A percentile compares a stretch with the other conserved stretches of the same genome.
Evolutionary conservation across 176 grass and related monocot genomes (phyloP).

Genomic region (Tillandsia leiboldiana): DNA sequence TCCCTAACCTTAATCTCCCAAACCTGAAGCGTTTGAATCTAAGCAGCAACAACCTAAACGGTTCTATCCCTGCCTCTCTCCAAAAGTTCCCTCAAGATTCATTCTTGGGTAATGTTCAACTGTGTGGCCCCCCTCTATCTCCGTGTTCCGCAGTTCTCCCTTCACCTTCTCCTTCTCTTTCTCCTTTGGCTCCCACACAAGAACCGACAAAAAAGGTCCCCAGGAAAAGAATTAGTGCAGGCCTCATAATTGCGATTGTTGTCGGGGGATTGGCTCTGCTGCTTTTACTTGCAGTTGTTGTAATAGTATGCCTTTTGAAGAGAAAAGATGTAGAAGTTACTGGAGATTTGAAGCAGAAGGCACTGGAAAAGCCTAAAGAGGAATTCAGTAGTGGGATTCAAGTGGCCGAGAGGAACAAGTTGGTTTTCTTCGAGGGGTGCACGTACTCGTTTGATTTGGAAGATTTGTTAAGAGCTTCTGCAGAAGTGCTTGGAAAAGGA

Average conservation of each 20-base stretch:
- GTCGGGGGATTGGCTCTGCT: slow-evolving; percentile 50
- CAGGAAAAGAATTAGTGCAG: slow-evolving; percentile 45
- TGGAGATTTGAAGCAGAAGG: slow-evolving; percentile 29
- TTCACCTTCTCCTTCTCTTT: slow-evolving; percentile 28
- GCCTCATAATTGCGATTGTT: slow-evolving; percentile 53
- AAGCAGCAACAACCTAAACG: slow-evolving; percentile 65
- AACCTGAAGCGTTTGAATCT: slow-evolving; percentile 70
- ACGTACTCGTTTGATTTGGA: slow-evolving; percentile 93
- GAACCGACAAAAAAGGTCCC: slow-evolving; percentile 16
- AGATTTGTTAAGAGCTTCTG: slow-evolving; percentile 85
- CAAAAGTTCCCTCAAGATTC: slow-evolving; percentile 62
- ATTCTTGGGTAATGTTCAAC: slow-evolving; percentile 60
- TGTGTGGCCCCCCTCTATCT: slow-evolving; percentile 68
- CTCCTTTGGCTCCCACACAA: slow-evolving; percentile 33
- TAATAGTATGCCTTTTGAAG: slow-evolving; percentile 59
- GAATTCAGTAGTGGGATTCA: slow-evolving; percentile 76
- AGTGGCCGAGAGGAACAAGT: slow-evolving; percentile 79
- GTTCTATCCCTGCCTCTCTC: slow-evolving; percentile 64
- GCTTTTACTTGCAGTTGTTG: slow-evolving; percentile 43
- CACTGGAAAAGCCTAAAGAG: slow-evolving; percentile 57
- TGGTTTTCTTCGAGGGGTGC: slow-evolving; percentile 88
- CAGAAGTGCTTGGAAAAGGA: slow-evolving; percentile 91
- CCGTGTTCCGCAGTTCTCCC: slow-evolving; percentile 41
- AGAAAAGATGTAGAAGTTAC: slow-evolving; percentile 46
- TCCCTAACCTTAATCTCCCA: slow-evolving; percentile 57